A percentile compares a stretch with the other conserved stretches of the same genome.
phyloP scores from a whole-genome alignment of 495 filamentous ascomycete species.

The Tuber melanosporum region DNA sequence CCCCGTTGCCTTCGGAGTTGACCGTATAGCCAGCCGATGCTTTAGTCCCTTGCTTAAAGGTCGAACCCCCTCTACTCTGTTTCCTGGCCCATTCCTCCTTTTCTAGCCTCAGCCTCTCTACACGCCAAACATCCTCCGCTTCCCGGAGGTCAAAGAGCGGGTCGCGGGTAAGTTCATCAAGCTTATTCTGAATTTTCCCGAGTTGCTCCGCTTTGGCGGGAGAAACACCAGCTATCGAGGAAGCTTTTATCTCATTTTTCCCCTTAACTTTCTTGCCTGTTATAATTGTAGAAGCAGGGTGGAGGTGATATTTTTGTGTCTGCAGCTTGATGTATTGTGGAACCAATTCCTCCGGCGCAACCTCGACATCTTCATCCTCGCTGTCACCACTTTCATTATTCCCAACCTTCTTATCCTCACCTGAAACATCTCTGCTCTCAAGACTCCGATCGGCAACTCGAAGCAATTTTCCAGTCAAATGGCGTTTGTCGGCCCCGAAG shows the following conservation, averaged over 20 bases:
- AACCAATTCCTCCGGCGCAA: constrained; percentile 66
- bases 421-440: constrained; percentile 42
- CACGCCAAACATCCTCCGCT: constrained; percentile 68
- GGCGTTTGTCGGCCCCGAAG: constrained; percentile 16
- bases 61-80: constrained; percentile 23
- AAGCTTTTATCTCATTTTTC: constrained; percentile 26
- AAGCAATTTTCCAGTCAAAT: constrained; percentile 16
- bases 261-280: constrained; percentile 47
- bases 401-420: constrained; percentile 27
- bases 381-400: constrained; percentile 40
- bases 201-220: constrained; percentile 45
- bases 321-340: constrained; percentile 68
- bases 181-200: constrained; percentile 60
- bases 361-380: constrained; percentile 52
- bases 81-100: constrained; percentile 47
- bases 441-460: constrained; percentile 30
- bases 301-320: constrained; percentile 61
- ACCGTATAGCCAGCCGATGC: background rate
- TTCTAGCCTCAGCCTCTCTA: constrained; percentile 59
- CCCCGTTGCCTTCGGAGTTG: constrained; percentile 4
- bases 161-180: constrained; percentile 73
- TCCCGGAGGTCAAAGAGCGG: constrained; percentile 73
- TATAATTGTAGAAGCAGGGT: constrained; percentile 52
- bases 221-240: constrained; percentile 38
- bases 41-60: constrained; percentile 4